phyloP scores from a whole-genome alignment of 1,139 yeast genomes.

The Protomyces inouyei region DNA sequence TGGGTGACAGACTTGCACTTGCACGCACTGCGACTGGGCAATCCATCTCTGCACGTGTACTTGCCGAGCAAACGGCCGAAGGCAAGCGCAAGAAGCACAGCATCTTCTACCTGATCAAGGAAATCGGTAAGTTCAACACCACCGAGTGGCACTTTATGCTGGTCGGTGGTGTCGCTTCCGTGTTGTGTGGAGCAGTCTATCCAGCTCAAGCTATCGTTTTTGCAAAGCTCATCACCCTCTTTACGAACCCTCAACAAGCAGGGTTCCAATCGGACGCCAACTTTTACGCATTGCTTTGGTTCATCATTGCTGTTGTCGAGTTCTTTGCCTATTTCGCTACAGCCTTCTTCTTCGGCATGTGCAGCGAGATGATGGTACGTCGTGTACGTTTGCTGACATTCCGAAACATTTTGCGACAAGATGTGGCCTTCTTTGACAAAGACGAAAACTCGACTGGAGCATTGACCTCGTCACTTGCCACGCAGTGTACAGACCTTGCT shows the following conservation, averaged over 20 bases:
- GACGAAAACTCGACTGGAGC: slow-evolving; percentile 56
- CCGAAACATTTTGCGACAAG: slow-evolving; percentile 51
- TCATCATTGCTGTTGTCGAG: slow-evolving; percentile 43
- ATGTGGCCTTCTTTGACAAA: slow-evolving; percentile 49
- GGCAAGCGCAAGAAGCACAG: slow-evolving; percentile 13
- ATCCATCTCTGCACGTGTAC: slow-evolving; percentile 29
- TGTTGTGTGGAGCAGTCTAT: slow-evolving; percentile 42
- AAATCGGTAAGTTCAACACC: slow-evolving; percentile 30
- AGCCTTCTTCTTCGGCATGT: slow-evolving; percentile 37
- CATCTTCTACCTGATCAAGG: slow-evolving; percentile 25
- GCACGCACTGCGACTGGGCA: slow-evolving; percentile 13
- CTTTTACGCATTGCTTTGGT: slow-evolving; percentile 41
- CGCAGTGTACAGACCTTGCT: slow-evolving; percentile 49
- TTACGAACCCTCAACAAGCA: slow-evolving; percentile 38
- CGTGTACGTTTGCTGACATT: slow-evolving; percentile 49
- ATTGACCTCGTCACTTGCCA: slow-evolving; percentile 50
- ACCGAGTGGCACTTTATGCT: slow-evolving; percentile 34
- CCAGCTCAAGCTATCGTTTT: slow-evolving; percentile 43
- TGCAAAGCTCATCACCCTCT: slow-evolving; percentile 41
- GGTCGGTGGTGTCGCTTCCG: slow-evolving; percentile 39
- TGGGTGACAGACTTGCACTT: slow-evolving; percentile 9
- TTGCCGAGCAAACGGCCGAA: slow-evolving; percentile 23
- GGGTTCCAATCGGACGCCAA: slow-evolving; percentile 41
- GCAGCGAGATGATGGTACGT: slow-evolving; percentile 46
- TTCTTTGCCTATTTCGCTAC: slow-evolving; percentile 38